A percentile compares a stretch with the other conserved stretches of the same genome.
These are phyloP conservation scores for Crithidia brevicula DNA, from an alignment of 208 protist species.

Conservation along the genomic window DNA sequence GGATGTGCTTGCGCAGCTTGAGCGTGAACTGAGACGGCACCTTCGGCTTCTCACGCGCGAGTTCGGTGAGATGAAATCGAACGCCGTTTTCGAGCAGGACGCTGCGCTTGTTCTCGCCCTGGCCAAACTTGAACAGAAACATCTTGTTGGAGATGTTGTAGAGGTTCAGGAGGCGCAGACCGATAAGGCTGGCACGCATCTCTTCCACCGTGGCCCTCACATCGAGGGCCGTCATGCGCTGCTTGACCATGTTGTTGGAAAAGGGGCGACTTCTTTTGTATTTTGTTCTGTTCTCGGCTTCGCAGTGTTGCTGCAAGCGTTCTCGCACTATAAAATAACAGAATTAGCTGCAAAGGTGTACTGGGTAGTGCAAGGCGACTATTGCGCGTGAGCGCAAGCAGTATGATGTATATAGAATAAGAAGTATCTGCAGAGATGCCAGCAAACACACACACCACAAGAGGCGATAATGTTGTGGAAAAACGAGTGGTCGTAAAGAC, in stretches of 20 bases:
- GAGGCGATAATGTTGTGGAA: no score
- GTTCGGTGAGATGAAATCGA: constrained; percentile 93
- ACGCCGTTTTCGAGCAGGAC: constrained; percentile 95
- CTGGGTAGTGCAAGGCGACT: no score
- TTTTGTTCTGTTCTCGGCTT: no score
- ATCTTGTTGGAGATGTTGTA: constrained; percentile 94
- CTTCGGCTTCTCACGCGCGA: constrained; percentile 91
- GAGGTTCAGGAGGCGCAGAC: constrained; percentile 94
- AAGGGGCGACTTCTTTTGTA: no score
- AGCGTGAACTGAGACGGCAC: constrained; percentile 93
- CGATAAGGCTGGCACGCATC: constrained; percentile 80
- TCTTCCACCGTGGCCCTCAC: constrained; percentile 90
- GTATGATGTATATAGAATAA: no score
- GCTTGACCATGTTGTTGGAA: constrained; percentile 87
- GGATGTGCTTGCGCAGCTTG: constrained; percentile 97
- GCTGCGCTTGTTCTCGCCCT: constrained; percentile 87
- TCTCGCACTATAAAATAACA: no score
- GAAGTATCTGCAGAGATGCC: no score
- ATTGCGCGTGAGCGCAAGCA: no score
- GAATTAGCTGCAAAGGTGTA: no score
- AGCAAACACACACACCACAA: no score
- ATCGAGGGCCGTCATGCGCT: constrained; percentile 93
- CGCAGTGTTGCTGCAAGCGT: no score
- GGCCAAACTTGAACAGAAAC: constrained; percentile 95
- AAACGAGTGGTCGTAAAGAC: no score